A percentile compares a stretch with the other conserved stretches of the same genome.
Conservation (phyloP, 768 basidiomycete species). For the Pisolithus orientalis region DNA sequence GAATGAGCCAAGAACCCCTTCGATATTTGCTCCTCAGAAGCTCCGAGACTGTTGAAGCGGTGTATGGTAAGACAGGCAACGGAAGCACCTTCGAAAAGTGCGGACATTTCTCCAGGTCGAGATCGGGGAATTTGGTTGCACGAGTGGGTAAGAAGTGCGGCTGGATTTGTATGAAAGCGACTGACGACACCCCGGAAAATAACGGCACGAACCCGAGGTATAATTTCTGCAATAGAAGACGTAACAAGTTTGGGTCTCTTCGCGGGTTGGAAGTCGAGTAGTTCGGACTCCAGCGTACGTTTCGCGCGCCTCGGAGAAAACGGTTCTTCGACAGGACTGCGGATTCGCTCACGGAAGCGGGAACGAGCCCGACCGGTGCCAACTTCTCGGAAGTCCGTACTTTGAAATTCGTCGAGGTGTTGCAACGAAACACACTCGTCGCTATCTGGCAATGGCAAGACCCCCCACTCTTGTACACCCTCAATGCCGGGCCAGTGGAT, state of each 20-base stretch:
- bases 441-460: conserved; percentile 19
- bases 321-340: background rate
- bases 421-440: conserved; percentile 31
- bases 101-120: conserved; percentile 18
- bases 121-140: conserved; percentile 9
- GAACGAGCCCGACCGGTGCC: background rate
- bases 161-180: conserved; percentile 14
- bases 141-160: conserved; percentile 17
- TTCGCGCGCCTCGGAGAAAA: conserved; percentile 3
- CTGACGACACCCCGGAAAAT: background rate
- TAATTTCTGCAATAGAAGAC: conserved; percentile 30
- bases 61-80: conserved; percentile 30
- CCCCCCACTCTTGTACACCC: conserved; percentile 35
- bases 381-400: conserved; percentile 24
- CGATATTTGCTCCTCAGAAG: conserved; percentile 27
- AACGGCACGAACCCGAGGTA: conserved; percentile 40
- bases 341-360: background rate
- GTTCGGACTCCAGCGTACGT: conserved; percentile 1
- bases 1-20: conserved; percentile 52
- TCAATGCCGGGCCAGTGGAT: background rate
- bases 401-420: conserved; percentile 40
- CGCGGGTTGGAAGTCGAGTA: conserved; percentile 7
- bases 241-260: conserved; percentile 32
- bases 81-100: conserved; percentile 32
- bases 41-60: conserved; percentile 24